Evolutionary conservation across 768 basidiomycete genomes (phyloP).

Genomic region (Rhizopogon rudus): DNA sequence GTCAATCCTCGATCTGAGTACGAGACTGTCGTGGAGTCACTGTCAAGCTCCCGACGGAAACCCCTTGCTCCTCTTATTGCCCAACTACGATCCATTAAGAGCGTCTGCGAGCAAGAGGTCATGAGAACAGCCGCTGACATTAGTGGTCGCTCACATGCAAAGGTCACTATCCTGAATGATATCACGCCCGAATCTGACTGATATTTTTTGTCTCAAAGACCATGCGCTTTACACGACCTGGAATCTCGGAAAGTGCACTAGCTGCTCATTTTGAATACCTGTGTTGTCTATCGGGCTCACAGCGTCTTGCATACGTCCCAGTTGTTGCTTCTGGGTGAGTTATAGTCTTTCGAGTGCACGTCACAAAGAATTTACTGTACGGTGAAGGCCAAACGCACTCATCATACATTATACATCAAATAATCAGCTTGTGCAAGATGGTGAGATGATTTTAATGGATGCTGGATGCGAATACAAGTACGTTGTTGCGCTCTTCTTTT

Average conservation of each 20-base stretch:
- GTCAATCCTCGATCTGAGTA: conserved; percentile 35
- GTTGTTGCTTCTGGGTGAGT: conserved; percentile 91
- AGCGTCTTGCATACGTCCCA: conserved; percentile 94
- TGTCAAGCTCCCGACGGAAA: conserved; percentile 41
- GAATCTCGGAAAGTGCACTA: conserved; percentile 53
- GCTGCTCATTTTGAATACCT: conserved; percentile 89
- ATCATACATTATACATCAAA: conserved; percentile 96
- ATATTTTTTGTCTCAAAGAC: conserved; percentile 41
- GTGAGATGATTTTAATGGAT: conserved; percentile 82
- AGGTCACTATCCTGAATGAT: conserved; percentile 40
- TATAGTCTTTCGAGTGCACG: neutral
- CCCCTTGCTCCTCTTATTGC: conserved; percentile 69
- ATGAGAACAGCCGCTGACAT: conserved; percentile 88
- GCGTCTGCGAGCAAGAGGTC: conserved; percentile 63
- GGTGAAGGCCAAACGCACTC: conserved; percentile 71
- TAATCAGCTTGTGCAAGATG: conserved; percentile 64
- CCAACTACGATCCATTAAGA: conserved; percentile 74
- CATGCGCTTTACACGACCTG: conserved; percentile 69
- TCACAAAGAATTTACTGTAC: neutral
- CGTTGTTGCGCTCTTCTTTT: conserved; percentile 15
- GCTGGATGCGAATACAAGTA: conserved; percentile 93
- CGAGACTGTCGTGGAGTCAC: conserved; percentile 50
- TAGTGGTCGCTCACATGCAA: conserved; percentile 79
- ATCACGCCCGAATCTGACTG: neutral
- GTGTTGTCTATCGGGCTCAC: conserved; percentile 73